These are phyloP conservation scores for Mycena albidolilacea DNA, from an alignment of 768 basidiomycete species.

Conservation along the genomic window DNA sequence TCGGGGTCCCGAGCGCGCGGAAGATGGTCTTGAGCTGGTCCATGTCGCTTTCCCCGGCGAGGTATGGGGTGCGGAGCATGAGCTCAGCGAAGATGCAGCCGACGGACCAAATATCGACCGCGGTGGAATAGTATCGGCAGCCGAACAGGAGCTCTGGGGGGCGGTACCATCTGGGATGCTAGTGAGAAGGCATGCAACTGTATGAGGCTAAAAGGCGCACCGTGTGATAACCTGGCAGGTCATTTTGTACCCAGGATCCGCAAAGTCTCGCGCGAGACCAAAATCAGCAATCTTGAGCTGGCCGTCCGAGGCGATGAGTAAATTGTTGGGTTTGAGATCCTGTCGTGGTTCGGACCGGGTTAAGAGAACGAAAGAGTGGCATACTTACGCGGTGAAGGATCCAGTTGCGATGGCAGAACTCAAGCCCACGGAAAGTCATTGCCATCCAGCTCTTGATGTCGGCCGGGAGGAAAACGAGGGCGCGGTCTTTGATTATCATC, in stretches of 20 bases:
- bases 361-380: slow-evolving; percentile 3
- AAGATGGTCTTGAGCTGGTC: slow-evolving; percentile 97
- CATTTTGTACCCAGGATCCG: slow-evolving; percentile 96
- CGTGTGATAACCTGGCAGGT: slow-evolving; percentile 98
- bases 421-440: slow-evolving; percentile 97
- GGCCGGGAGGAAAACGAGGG: slow-evolving; percentile 92
- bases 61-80: slow-evolving; percentile 95
- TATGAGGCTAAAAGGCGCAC: slow-evolving; percentile 58
- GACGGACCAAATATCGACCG: slow-evolving; percentile 97
- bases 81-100: slow-evolving; percentile 98
- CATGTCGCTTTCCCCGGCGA: slow-evolving; percentile 96
- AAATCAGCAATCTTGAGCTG: slow-evolving; percentile 99
- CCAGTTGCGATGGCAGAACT: slow-evolving; percentile 97
- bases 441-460: slow-evolving; percentile 99
- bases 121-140: slow-evolving; percentile 89
- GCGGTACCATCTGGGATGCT: slow-evolving; percentile 86
- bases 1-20: slow-evolving; percentile 94
- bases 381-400: slow-evolving; percentile 88
- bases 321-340: slow-evolving; percentile 99
- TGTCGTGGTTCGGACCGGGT: slow-evolving; percentile 47
- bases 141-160: slow-evolving; percentile 97
- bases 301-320: slow-evolving; percentile 92
- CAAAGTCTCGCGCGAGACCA: slow-evolving; percentile 96
- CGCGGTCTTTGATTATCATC: slow-evolving; percentile 94
- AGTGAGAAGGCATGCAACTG: slow-evolving; percentile 3